These are phyloP conservation scores for Boletellus sp. DNA, from an alignment of 1,284 basidiomycete genomes.

Conservation along the genomic window DNA sequence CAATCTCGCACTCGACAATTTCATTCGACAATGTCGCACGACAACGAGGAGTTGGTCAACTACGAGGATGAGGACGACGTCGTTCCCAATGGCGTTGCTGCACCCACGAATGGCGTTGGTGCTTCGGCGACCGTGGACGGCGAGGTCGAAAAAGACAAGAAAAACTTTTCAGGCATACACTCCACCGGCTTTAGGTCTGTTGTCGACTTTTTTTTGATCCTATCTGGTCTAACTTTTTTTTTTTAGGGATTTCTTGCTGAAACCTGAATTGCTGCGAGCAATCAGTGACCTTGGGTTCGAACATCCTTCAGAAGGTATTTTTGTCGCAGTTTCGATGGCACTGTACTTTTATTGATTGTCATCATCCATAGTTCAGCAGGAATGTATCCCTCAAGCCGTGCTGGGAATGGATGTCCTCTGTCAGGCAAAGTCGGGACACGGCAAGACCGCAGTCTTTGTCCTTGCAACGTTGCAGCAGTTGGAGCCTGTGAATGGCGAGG, in stretches of 20 bases:
- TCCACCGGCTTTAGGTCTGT: slow-evolving; percentile 89
- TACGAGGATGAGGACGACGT: slow-evolving; percentile 94
- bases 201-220: slow-evolving; percentile 1
- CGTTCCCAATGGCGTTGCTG: slow-evolving; percentile 58
- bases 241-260: slow-evolving; percentile 26
- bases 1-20: slow-evolving; percentile 12
- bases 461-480: slow-evolving; percentile 97
- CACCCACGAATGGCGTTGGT: slow-evolving; percentile 48
- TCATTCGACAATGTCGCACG: slow-evolving; percentile 55
- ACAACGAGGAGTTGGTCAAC: slow-evolving; percentile 86
- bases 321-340: background rate
- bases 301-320: slow-evolving; percentile 96
- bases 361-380: slow-evolving; percentile 84
- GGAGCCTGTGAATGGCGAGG: slow-evolving; percentile 97
- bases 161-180: slow-evolving; percentile 96
- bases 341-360: background rate
- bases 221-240: slow-evolving; percentile 14
- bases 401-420: slow-evolving; percentile 99
- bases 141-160: slow-evolving; percentile 84
- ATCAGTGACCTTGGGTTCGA: slow-evolving; percentile 99
- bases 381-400: slow-evolving; percentile 99
- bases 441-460: slow-evolving; percentile 99
- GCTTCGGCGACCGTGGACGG: slow-evolving; percentile 51
- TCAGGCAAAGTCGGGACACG: slow-evolving; percentile 99
- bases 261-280: slow-evolving; percentile 83